These are phyloP conservation scores for Nicotiana noctiflora DNA, from an alignment of 257 asterid genomes.

Conservation along the genomic window DNA sequence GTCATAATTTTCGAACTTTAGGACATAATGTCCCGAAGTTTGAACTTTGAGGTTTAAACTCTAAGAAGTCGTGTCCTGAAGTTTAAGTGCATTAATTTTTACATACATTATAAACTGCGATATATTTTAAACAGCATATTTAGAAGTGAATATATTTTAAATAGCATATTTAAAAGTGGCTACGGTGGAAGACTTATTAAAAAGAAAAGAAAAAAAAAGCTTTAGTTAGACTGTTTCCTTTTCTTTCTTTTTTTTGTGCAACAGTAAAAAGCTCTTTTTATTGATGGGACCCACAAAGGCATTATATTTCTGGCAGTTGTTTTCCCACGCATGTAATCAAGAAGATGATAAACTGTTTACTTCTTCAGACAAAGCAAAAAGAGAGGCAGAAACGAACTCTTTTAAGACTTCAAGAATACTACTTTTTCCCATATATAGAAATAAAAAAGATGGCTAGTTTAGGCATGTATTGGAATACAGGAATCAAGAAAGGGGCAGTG, in stretches of 20 bases:
- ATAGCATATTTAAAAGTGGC: no score
- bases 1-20: no score
- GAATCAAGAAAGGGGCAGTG: constrained; percentile 18
- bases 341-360: not conserved
- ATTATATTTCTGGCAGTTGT: not conserved
- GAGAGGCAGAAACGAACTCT: not conserved
- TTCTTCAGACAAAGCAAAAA: not conserved
- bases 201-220: no score
- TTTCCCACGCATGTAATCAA: not conserved
- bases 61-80: no score
- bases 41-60: no score
- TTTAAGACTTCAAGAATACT: not conserved
- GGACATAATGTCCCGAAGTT: no score
- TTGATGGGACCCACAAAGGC: not conserved
- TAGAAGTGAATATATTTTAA: no score
- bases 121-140: no score
- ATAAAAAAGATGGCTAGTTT: constrained; percentile 35
- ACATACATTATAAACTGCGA: no score
- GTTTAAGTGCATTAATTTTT: no score
- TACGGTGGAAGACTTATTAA: no score
- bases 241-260: no score
- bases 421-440: not conserved
- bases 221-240: not conserved
- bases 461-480: constrained; percentile 39
- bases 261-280: not conserved